A percentile compares a stretch with the other conserved stretches of the same genome.
Conservation (phyloP, 768 basidiomycete genomes). For the Guyanaporus albipodus region DNA sequence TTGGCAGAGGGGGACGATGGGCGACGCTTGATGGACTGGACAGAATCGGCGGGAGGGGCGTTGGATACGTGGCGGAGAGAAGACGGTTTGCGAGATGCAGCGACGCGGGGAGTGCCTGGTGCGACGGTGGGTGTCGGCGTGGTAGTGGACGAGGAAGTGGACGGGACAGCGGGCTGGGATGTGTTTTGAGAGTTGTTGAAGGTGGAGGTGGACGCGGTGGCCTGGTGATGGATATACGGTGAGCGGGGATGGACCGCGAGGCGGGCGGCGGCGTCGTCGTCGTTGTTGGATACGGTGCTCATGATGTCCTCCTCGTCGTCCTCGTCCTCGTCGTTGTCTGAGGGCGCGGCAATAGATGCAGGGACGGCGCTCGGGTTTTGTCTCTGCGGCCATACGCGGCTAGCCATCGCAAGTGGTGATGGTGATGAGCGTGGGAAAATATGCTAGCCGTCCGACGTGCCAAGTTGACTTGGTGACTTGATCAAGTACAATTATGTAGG, state of each 20-base stretch:
- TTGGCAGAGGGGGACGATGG: slow-evolving; percentile 29
- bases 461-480: too few relatives aligned
- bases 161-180: too few relatives aligned
- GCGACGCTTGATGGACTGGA: slow-evolving; percentile 25
- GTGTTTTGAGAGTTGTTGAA: too few relatives aligned
- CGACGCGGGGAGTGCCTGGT: slow-evolving; percentile 26
- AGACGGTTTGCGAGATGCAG: slow-evolving; percentile 29
- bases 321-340: neutral
- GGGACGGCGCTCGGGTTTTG: slow-evolving; percentile 11
- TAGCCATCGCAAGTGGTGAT: slow-evolving; percentile 16
- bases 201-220: slow-evolving; percentile 35
- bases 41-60: slow-evolving; percentile 21
- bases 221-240: slow-evolving; percentile 37
- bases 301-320: slow-evolving; percentile 26
- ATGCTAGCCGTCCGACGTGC: too few relatives aligned
- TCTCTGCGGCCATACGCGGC: slow-evolving; percentile 21
- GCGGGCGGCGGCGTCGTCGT: slow-evolving; percentile 7
- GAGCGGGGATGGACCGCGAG: slow-evolving; percentile 29
- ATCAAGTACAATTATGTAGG: too few relatives aligned
- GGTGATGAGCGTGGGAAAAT: slow-evolving; percentile 23
- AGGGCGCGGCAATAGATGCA: neutral
- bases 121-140: slow-evolving; percentile 15
- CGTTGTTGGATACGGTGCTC: slow-evolving; percentile 14
- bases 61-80: slow-evolving; percentile 31
- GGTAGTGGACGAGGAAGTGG: slow-evolving; percentile 12